phyloP scores from a whole-genome alignment of 352 stramenopile genomes.

The Phytophthora cactorum region DNA sequence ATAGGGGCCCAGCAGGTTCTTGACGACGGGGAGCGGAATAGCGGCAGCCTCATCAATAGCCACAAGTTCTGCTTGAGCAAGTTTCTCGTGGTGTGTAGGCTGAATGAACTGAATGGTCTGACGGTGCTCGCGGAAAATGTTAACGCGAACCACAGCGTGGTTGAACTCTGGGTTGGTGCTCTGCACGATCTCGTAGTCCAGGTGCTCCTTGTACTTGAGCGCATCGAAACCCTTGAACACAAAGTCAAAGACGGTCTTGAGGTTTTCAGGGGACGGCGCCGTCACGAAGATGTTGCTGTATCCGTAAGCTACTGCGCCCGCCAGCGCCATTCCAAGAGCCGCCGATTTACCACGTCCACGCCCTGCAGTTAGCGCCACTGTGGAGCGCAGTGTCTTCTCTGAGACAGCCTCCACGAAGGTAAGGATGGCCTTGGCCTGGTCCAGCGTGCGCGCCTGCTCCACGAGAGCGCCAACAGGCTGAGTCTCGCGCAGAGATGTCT shows the following conservation, averaged over 20 bases:
- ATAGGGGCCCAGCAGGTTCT: slow-evolving; percentile 95
- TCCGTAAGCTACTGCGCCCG: slow-evolving; percentile 87
- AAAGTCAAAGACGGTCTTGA: slow-evolving; percentile 99
- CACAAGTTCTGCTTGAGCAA: slow-evolving; percentile 97
- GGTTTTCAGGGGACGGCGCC: slow-evolving; percentile 97
- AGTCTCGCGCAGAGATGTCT: slow-evolving; percentile 95
- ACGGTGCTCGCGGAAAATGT: slow-evolving; percentile 97
- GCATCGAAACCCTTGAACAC: slow-evolving; percentile 95
- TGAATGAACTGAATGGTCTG: slow-evolving; percentile 98
- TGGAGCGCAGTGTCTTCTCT: slow-evolving; percentile 95
- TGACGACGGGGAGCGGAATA: slow-evolving; percentile 98
- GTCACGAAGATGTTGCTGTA: slow-evolving; percentile 97
- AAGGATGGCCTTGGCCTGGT: slow-evolving; percentile 96
- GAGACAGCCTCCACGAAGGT: slow-evolving; percentile 98
- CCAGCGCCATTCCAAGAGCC: slow-evolving; percentile 94
- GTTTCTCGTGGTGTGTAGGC: slow-evolving; percentile 95
- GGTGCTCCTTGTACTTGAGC: slow-evolving; percentile 96
- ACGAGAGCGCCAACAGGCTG: slow-evolving; percentile 96
- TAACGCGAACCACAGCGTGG: slow-evolving; percentile 94
- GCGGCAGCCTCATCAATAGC: slow-evolving; percentile 99
- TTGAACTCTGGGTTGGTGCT: slow-evolving; percentile 89
- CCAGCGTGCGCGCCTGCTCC: slow-evolving; percentile 94
- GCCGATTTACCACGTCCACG: slow-evolving; percentile 97
- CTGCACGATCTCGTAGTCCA: slow-evolving; percentile 97
- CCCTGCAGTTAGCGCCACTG: slow-evolving; percentile 95